These are phyloP conservation scores for Colletotrichum somersetense DNA, from an alignment of 2,329 filamentous ascomycete genomes.

Conservation along the genomic window DNA sequence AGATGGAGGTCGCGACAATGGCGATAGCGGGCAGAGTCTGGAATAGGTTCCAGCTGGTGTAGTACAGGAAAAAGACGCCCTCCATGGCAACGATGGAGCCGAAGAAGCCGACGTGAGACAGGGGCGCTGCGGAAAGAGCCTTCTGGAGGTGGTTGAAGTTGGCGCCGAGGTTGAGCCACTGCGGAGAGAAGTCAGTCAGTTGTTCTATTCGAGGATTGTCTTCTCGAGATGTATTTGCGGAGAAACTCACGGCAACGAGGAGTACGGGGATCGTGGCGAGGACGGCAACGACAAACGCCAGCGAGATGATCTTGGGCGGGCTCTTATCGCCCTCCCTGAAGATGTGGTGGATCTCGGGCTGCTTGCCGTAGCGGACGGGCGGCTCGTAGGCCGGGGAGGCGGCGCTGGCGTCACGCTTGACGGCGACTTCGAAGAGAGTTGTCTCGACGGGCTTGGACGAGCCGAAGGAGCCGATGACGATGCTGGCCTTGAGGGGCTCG, in stretches of 20 bases:
- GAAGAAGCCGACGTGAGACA: conserved; percentile 88
- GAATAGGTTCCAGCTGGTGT: conserved; percentile 91
- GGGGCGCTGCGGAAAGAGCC: conserved; percentile 80
- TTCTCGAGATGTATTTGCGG: neutral
- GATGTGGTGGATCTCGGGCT: conserved; percentile 88
- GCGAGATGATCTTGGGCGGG: conserved; percentile 82
- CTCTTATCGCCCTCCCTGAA: conserved; percentile 86
- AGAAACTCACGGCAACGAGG: conserved; percentile 72
- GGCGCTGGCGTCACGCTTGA: conserved; percentile 73
- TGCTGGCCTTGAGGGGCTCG: conserved; percentile 79
- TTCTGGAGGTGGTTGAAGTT: conserved; percentile 84
- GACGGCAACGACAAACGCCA: conserved; percentile 82
- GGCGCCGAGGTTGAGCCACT: conserved; percentile 87
- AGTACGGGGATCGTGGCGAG: conserved; percentile 80
- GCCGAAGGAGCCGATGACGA: conserved; percentile 91
- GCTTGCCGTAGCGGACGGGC: conserved; percentile 85
- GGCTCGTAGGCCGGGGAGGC: conserved; percentile 72
- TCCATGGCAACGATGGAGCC: conserved; percentile 90
- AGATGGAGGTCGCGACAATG: conserved; percentile 76
- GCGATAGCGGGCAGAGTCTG: conserved; percentile 82
- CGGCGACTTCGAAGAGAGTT: conserved; percentile 78
- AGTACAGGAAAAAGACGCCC: conserved; percentile 94
- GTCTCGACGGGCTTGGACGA: conserved; percentile 75
- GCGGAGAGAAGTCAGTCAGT: conserved; percentile 44
- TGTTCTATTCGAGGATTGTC: conserved; percentile 16